Evolutionary conservation across 805 yeast species (phyloP), one percentile per base, ranked within the genome.

Genomic region (Wickerhamomyces strasburgensis): DNA sequence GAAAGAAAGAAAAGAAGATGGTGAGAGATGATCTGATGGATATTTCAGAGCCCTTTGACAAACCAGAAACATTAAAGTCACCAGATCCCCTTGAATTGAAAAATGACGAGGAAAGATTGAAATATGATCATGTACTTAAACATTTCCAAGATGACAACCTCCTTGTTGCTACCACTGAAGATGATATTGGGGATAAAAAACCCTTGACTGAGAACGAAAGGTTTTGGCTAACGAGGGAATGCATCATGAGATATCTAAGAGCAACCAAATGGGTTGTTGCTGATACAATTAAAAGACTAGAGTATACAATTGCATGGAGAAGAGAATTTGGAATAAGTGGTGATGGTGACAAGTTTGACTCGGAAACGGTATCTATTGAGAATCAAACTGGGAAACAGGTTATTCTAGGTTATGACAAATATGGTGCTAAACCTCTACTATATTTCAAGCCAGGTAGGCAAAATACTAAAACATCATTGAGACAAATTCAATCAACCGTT

Each of bases 371-470:
- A 10, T 59, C 74, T 1, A 69, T 62, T 1, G 96, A 90, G 64
- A 84, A 86, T 57, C 87, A 77, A 56, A 81, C 95, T 0, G 98
- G 98, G 33, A 90, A 90, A 61, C 86, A 88, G 59, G 81, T 89
- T 18, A 78, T 89, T 34, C 65, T 93, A 31, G 98, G 98, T 15
- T 90, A 65, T 56, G 98, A 93, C 18, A 39, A 42, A 55, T 80
- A 80, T 49, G 86, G 82, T 53, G 72, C 80, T 14, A 75, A 98
- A 54, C 97, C 98, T 4, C 88, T 96, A 52, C 65, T 90, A 29
- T 90, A 90, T 58, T 71, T 90, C 57, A 83, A 84, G 60, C 94
- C 95, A 0, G 97, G 97, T 8, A 75, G 95, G 54, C 98, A 90
- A 62, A 90, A 90, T 63, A 90, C 98, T 13, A 84, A 85, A 54